These are phyloP conservation scores for Sugiyamaella sp. DNA, from an alignment of 1,139 yeast genomes.

Conservation along the genomic window DNA sequence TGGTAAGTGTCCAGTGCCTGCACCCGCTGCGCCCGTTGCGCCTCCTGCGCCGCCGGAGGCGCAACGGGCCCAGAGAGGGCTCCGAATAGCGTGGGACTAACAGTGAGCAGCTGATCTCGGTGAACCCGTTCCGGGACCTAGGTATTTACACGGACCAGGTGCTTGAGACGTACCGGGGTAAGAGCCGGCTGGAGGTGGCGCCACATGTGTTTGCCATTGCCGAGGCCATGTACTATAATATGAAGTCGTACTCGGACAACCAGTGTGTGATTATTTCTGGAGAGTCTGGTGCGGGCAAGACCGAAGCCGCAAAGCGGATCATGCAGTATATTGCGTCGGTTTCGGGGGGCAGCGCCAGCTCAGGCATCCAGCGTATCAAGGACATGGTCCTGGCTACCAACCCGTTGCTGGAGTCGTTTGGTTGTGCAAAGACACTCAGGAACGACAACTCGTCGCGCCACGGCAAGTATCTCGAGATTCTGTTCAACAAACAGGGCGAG, in stretches of 20 bases:
- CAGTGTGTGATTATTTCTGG: constrained; percentile 99
- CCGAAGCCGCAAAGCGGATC: constrained; percentile 97
- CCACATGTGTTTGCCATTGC: constrained; percentile 99
- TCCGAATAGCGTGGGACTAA: neutral
- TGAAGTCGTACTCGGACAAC: constrained; percentile 91
- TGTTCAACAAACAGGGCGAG: constrained; percentile 77
- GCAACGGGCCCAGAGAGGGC: neutral
- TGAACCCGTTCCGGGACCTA: constrained; percentile 93
- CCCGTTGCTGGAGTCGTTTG: constrained; percentile 94
- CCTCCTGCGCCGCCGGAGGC: constrained; percentile 16
- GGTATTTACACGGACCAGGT: constrained; percentile 89
- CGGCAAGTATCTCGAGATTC: constrained; percentile 94
- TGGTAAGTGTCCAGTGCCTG: constrained; percentile 37
- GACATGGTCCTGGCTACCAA: constrained; percentile 98
- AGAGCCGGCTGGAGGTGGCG: constrained; percentile 91
- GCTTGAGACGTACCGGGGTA: constrained; percentile 78
- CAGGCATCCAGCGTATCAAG: constrained; percentile 78
- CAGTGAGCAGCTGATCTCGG: constrained; percentile 68
- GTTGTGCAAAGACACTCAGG: constrained; percentile 96
- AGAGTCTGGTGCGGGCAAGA: constrained; percentile 98
- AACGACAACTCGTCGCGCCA: constrained; percentile 97
- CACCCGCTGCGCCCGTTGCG: neutral
- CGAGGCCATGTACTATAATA: constrained; percentile 92
- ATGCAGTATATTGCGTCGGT: constrained; percentile 98
- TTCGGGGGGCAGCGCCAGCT: constrained; percentile 55